These are phyloP conservation scores for Blastobotrys apis DNA, from an alignment of 1,139 yeast species.

Conservation along the genomic window DNA sequence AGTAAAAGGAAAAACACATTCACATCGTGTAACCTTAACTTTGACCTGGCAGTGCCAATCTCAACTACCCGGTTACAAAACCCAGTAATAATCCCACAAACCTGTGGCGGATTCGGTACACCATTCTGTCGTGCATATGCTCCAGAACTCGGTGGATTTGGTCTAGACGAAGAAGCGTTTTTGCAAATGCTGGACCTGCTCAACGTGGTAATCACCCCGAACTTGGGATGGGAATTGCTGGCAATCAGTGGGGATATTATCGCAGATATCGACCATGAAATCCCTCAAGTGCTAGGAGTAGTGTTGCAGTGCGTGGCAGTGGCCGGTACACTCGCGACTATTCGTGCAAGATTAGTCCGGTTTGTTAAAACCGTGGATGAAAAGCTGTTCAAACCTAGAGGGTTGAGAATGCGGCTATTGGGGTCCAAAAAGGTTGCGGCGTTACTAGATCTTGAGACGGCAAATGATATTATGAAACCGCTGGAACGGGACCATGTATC, in stretches of 20 bases:
- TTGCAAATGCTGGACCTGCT: slow-evolving; percentile 7
- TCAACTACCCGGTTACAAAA: background rate
- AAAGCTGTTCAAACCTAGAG: slow-evolving; percentile 9
- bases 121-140: slow-evolving; percentile 11
- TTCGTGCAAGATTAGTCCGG: background rate
- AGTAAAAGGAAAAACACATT: background rate
- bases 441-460: background rate
- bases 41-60: background rate
- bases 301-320: background rate
- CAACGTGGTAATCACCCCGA: slow-evolving; percentile 5
- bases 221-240: background rate
- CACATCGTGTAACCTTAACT: background rate
- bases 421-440: background rate
- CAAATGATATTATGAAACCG: background rate
- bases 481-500: background rate
- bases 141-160: background rate
- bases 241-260: background rate
- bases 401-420: slow-evolving; percentile 3
- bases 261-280: background rate
- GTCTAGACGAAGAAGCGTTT: slow-evolving; percentile 2
- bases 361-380: background rate
- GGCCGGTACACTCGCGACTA: background rate
- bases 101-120: background rate
- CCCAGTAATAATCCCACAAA: slow-evolving; percentile 10
- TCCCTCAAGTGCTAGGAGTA: background rate